These are phyloP conservation scores for Rosa persica DNA, from an alignment of 306 rosid species.

Conservation along the genomic window DNA sequence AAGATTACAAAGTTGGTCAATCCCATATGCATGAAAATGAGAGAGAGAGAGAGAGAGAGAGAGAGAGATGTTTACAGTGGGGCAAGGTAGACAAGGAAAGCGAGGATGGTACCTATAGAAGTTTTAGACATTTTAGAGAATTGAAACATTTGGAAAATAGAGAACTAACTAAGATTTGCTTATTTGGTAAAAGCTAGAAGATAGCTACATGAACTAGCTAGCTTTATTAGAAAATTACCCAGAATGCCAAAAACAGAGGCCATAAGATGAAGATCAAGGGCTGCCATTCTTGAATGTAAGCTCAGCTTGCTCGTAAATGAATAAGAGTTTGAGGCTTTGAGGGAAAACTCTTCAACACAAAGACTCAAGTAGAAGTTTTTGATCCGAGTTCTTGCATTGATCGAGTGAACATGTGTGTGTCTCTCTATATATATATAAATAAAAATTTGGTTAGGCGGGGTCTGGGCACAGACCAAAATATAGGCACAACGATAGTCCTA, in stretches of 20 bases:
- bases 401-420: too few species aligned
- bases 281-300: conserved; percentile 20
- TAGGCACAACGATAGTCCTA: too few species aligned
- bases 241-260: conserved; percentile 43
- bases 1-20: too few species aligned
- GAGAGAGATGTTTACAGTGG: conserved; percentile 30
- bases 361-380: too few species aligned
- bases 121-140: neutral
- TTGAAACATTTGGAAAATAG: neutral
- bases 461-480: too few species aligned
- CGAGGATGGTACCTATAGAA: conserved; percentile 25
- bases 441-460: too few species aligned
- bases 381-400: too few species aligned
- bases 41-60: neutral
- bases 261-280: conserved; percentile 9
- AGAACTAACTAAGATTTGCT: too few species aligned
- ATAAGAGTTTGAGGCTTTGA: neutral
- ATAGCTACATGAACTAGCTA: neutral
- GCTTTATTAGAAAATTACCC: conserved; percentile 19
- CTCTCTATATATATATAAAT: too few species aligned
- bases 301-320: neutral
- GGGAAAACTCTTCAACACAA: too few species aligned
- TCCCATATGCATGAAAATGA: too few species aligned
- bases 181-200: neutral
- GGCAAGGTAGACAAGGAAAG: conserved; percentile 33